A percentile compares a stretch with the other conserved stretches of the same genome.
Conservation (phyloP, 1,284 basidiomycete genomes). For the Coniferiporia weirii region DNA sequence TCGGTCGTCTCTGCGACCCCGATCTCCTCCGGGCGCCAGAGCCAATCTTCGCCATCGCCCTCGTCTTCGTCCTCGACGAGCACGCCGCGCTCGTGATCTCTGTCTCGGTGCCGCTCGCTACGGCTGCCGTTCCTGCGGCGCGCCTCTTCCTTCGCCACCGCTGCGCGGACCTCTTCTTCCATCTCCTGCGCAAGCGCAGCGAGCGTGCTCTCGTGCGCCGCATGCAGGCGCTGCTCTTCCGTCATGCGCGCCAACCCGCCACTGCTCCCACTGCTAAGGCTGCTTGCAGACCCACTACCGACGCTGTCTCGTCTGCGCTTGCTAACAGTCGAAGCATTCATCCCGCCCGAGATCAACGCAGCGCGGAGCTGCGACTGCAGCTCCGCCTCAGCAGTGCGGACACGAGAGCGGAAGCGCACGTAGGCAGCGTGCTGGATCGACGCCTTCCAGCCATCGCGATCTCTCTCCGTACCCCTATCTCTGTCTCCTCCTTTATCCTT, state of each 20-base stretch:
- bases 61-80: constrained; percentile 8
- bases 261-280: not conserved
- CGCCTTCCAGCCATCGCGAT: constrained; percentile 2
- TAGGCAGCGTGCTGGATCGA: not conserved
- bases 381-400: not conserved
- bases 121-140: not conserved
- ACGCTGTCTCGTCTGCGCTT: constrained; percentile 4
- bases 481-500: not conserved
- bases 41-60: constrained; percentile 11
- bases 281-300: not conserved
- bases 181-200: not conserved
- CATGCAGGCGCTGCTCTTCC: constrained; percentile 8
- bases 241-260: not conserved
- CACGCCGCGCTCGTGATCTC: not conserved
- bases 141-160: constrained; percentile 1
- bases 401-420: not conserved
- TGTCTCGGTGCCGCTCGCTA: not conserved
- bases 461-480: not conserved
- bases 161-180: constrained; percentile 10
- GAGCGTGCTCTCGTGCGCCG: not conserved
- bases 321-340: not conserved
- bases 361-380: not conserved
- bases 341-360: not conserved
- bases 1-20: not conserved
- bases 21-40: constrained; percentile 12